These are phyloP conservation scores for Pseudogymnoascus sp. DNA, from an alignment of 2,329 filamentous ascomycete genomes.

Conservation along the genomic window DNA sequence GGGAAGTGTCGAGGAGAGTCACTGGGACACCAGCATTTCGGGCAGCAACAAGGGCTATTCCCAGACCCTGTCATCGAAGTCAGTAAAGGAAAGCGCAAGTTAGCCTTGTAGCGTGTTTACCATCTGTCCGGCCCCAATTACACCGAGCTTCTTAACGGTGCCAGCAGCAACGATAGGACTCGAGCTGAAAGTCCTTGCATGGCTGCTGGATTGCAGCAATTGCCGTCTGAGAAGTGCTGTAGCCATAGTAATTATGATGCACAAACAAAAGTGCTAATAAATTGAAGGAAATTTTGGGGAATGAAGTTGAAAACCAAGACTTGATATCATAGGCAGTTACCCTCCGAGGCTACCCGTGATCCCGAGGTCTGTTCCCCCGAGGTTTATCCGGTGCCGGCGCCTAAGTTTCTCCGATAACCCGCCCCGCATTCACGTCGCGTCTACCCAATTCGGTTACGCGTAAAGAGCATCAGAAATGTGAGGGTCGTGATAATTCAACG, in stretches of 20 bases:
- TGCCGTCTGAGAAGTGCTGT: conserved; percentile 22
- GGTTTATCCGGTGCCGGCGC: neutral
- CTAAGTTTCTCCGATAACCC: neutral
- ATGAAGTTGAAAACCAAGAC: conserved; percentile 2
- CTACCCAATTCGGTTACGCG: conserved; percentile 11
- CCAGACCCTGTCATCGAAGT: conserved; percentile 64
- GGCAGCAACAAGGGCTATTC: conserved; percentile 91
- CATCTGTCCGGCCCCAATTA: conserved; percentile 95
- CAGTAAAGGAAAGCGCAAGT: conserved; percentile 13
- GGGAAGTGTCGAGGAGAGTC: conserved; percentile 74
- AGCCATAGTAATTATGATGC: conserved; percentile 22
- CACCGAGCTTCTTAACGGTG: conserved; percentile 80
- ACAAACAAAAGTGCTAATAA: neutral
- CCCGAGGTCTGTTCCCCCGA: neutral
- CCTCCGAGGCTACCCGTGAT: conserved; percentile 8
- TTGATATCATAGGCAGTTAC: neutral
- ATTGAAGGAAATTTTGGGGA: conserved; percentile 2
- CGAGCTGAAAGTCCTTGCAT: conserved; percentile 60
- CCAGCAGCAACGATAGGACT: conserved; percentile 53
- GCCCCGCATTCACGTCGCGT: conserved; percentile 6
- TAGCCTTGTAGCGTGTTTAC: conserved; percentile 43
- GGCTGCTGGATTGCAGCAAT: conserved; percentile 19
- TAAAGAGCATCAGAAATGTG: conserved; percentile 13
- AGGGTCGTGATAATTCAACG: neutral
- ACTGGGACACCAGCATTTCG: conserved; percentile 79